Evolutionary conservation across 2,329 filamentous ascomycete species (phyloP).

Genomic region (Botrytis deweyae): DNA sequence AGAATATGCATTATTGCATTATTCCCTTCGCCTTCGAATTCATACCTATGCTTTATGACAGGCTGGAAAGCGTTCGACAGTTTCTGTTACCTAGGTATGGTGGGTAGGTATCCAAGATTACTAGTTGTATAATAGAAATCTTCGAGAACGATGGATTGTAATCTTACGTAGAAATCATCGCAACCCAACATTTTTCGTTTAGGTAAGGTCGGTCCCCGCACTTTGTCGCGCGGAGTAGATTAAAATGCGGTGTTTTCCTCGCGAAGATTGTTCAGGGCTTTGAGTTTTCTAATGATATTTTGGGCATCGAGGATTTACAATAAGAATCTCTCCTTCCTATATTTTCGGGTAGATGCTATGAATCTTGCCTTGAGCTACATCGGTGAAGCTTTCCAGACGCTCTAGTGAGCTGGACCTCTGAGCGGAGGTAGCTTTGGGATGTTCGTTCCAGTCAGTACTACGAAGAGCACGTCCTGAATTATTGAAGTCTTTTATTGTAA

Average conservation of each 20-base stretch:
- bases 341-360: background rate
- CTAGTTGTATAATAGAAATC: background rate
- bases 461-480: background rate
- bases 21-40: background rate
- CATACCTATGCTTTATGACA: background rate
- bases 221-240: background rate
- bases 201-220: background rate
- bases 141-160: background rate
- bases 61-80: background rate
- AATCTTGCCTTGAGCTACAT: background rate
- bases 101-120: too few relatives aligned
- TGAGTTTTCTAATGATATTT: background rate
- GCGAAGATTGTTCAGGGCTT: background rate
- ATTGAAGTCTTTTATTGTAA: background rate
- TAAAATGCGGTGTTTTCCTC: background rate
- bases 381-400: background rate
- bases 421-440: background rate
- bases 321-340: background rate
- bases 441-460: background rate
- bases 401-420: background rate
- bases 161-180: background rate
- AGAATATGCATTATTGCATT: background rate
- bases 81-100: background rate
- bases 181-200: background rate
- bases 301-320: background rate